These are phyloP conservation scores for Eucalyptus melliodora DNA, from an alignment of 345 rosid species.

Conservation along the genomic window DNA sequence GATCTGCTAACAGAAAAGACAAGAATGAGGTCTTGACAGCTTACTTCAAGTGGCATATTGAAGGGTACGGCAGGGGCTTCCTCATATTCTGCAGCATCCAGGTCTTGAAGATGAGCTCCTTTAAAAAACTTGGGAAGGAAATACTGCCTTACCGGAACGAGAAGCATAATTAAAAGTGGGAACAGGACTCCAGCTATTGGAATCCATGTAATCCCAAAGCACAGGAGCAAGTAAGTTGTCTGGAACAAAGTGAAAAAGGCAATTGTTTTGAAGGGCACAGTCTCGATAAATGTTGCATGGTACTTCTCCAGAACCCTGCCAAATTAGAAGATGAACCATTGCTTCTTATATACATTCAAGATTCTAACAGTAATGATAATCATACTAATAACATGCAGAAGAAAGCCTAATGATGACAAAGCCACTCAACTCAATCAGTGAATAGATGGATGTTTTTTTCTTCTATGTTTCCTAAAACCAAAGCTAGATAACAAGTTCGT, in stretches of 20 bases:
- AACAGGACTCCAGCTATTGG: constrained; percentile 74
- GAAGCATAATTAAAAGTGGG: constrained; percentile 70
- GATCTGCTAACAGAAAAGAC: not conserved
- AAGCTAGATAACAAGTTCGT: not conserved
- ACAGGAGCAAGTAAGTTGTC: constrained; percentile 42
- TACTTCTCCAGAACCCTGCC: constrained; percentile 46
- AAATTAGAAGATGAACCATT: not conserved
- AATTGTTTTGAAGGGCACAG: constrained; percentile 56
- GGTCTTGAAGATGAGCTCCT: constrained; percentile 60
- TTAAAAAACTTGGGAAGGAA: constrained; percentile 58
- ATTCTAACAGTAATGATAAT: not conserved
- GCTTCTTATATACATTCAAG: not conserved
- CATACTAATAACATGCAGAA: not conserved
- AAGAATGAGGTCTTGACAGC: constrained; percentile 1
- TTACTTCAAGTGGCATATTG: constrained; percentile 42
- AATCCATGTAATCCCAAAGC: constrained; percentile 78
- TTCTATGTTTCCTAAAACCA: not conserved
- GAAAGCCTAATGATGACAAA: not conserved
- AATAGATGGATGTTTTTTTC: not conserved
- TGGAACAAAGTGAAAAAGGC: constrained; percentile 58
- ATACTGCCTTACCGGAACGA: constrained; percentile 61
- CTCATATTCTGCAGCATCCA: constrained; percentile 74
- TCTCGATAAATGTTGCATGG: constrained; percentile 56
- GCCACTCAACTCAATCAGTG: not conserved
- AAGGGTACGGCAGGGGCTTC: constrained; percentile 58